These are phyloP conservation scores for Pythium coloratum DNA, from an alignment of 352 stramenopile genomes.

Conservation along the genomic window DNA sequence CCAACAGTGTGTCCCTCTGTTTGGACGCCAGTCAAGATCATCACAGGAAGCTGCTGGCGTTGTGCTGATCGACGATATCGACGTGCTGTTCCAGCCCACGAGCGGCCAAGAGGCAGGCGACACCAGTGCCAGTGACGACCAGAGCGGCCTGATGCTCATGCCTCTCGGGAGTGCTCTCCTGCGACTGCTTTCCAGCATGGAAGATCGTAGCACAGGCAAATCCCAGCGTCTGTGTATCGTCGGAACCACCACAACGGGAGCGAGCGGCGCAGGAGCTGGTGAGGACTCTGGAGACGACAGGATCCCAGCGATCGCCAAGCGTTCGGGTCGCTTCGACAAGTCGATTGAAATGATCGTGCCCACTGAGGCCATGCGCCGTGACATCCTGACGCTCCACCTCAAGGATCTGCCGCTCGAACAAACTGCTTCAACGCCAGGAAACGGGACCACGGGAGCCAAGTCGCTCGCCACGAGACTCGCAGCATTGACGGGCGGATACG, in stretches of 20 bases:
- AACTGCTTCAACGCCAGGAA: not conserved
- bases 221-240: conserved; percentile 46
- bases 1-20: conserved; percentile 30
- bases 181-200: conserved; percentile 57
- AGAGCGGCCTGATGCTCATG: conserved; percentile 32
- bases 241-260: conserved; percentile 37
- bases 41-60: conserved; percentile 31
- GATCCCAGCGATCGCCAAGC: conserved; percentile 47
- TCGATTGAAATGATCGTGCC: conserved; percentile 63
- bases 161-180: conserved; percentile 64
- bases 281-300: conserved; percentile 21
- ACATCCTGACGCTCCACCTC: conserved; percentile 53
- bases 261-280: not conserved
- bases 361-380: conserved; percentile 49
- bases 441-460: not conserved
- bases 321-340: conserved; percentile 57
- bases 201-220: conserved; percentile 6
- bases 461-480: conserved; percentile 42
- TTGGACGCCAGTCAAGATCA: conserved; percentile 2
- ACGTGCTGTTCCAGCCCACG: conserved; percentile 55
- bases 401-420: conserved; percentile 29
- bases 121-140: conserved; percentile 22
- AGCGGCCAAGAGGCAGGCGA: conserved; percentile 36
- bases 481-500: conserved; percentile 64
- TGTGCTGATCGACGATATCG: conserved; percentile 70